Base-by-base conservation (phyloP, 2,329 filamentous ascomycete genomes). In the Botrytis aclada region DNA sequence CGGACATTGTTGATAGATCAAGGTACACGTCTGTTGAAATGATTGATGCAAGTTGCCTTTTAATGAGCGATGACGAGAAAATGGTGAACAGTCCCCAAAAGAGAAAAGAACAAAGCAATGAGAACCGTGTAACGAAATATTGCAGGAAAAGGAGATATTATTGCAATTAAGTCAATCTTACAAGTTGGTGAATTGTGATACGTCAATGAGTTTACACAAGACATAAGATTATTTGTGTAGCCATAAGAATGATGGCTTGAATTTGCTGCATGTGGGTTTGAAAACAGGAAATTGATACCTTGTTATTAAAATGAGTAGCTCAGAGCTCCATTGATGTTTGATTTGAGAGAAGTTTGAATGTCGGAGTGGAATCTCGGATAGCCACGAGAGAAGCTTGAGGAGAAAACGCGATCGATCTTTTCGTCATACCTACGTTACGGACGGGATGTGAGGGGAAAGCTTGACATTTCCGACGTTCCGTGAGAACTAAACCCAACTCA, bases 331-430 rank as follows among this genome's bases (percentile, higher is more conserved):
- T 37, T n/a, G 43, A 65, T n/a, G 43, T 47, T 65, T 65, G 62
- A 8, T 25, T 25, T 1, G 22, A 65, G 41, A 65, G 41, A 34
- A 34, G 62, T 20, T 45, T 29, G 2, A 22, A n/a, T 22, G 25
- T 64, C 39, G 41, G 39, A 45, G 63, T 51, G 16, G 14, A 1
- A 37, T 65, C 45, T 54, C 45, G 45, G 45, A 32, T 66, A 56
- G 64, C 64, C 64, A 67, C 64, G 64, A 67, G 64, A 29, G 47
- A 41, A 54, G 25, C 25, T 16, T 41, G 47, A 67, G 34, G 65
- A 47, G 25, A 56, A 56, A 67, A 67, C 65, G 65, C 47, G 47
- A 67, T 67, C 65, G 37, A 67, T 67, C 65, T 67, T 32, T 67
- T 32, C 47, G 47, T 67, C 65, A 41, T 56, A 54, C 64, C 25